phyloP scores from a whole-genome alignment of 495 filamentous ascomycete species.

The Annulohypoxylon bovei region DNA sequence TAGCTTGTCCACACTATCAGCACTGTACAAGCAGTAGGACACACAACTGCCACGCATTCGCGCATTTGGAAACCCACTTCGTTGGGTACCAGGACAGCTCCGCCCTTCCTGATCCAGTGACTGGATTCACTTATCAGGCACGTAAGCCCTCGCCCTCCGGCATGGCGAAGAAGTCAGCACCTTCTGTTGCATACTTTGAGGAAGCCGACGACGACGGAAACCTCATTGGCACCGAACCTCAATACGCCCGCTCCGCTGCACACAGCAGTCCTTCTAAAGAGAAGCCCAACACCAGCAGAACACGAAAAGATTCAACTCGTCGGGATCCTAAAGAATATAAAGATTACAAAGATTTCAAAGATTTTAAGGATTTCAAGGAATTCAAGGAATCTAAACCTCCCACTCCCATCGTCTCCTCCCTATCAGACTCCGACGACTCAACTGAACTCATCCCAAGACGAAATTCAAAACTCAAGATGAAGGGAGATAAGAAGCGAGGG shows the following conservation, averaged over 20 bases:
- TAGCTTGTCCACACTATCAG: constrained; percentile 35
- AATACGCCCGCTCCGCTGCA: constrained; percentile 48
- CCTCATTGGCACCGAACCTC: constrained; percentile 50
- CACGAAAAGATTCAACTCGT: constrained; percentile 49
- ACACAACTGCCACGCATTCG: constrained; percentile 39
- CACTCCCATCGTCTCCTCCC: constrained; percentile 41
- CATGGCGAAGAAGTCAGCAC: constrained; percentile 41
- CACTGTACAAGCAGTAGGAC: constrained; percentile 36
- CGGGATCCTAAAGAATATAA: constrained; percentile 41
- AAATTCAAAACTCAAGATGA: constrained; percentile 44
- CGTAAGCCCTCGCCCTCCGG: constrained; percentile 24
- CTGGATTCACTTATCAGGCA: constrained; percentile 46
- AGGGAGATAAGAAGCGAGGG: constrained; percentile 43
- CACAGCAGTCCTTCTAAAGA: constrained; percentile 55
- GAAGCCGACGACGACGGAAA: constrained; percentile 62
- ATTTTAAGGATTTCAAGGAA: background rate
- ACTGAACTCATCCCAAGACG: constrained; percentile 49
- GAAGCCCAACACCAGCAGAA: constrained; percentile 56
- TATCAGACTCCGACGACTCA: constrained; percentile 59
- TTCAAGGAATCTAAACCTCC: constrained; percentile 10
- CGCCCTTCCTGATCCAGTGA: constrained; percentile 42
- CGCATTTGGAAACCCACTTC: constrained; percentile 42
- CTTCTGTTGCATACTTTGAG: constrained; percentile 57
- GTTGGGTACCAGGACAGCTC: constrained; percentile 46
- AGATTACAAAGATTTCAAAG: background rate